Percentiles rank a stretch among this genome's conserved stretches.
phyloP scores from a whole-genome alignment of 2,329 filamentous ascomycete genomes.

The Cladorrhinum sp. region DNA sequence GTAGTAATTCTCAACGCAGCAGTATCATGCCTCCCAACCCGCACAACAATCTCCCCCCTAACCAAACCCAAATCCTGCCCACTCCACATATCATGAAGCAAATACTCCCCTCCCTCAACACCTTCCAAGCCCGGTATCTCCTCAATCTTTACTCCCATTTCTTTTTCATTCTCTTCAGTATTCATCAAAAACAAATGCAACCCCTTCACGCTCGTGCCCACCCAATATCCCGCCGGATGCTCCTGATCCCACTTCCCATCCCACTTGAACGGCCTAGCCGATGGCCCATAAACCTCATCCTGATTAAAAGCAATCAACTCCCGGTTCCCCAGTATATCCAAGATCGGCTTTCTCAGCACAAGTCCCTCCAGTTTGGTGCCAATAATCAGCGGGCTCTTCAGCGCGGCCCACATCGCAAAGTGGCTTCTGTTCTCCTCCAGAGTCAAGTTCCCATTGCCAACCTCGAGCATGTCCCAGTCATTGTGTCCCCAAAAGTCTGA shows the following conservation, averaged over 20 bases:
- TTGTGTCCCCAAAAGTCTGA: constrained; percentile 49
- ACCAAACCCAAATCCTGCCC: constrained; percentile 39
- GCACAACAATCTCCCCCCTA: constrained; percentile 28
- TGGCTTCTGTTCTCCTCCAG: constrained; percentile 46
- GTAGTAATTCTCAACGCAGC: constrained; percentile 28
- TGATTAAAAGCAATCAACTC: constrained; percentile 44
- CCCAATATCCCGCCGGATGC: constrained; percentile 50
- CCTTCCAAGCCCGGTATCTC: constrained; percentile 43
- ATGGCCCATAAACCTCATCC: constrained; percentile 40
- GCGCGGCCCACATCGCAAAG: constrained; percentile 50
- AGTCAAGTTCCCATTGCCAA: constrained; percentile 49
- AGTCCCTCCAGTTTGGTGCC: constrained; percentile 42
- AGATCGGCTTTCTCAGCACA: constrained; percentile 28
- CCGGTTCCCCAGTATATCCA: constrained; percentile 43
- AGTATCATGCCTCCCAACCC: constrained; percentile 37
- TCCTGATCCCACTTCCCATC: constrained; percentile 49
- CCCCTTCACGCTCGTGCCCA: constrained; percentile 41
- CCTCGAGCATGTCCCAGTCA: constrained; percentile 50
- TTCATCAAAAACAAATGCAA: constrained; percentile 50
- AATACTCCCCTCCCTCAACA: constrained; percentile 30
- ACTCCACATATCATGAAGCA: constrained; percentile 46
- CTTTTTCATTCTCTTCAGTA: constrained; percentile 32
- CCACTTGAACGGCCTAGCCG: constrained; percentile 45
- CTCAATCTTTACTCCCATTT: constrained; percentile 38
- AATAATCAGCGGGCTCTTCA: constrained; percentile 51